Evolutionary conservation across 768 basidiomycete genomes (phyloP).

Genomic region (Leccinum uliginosum): DNA sequence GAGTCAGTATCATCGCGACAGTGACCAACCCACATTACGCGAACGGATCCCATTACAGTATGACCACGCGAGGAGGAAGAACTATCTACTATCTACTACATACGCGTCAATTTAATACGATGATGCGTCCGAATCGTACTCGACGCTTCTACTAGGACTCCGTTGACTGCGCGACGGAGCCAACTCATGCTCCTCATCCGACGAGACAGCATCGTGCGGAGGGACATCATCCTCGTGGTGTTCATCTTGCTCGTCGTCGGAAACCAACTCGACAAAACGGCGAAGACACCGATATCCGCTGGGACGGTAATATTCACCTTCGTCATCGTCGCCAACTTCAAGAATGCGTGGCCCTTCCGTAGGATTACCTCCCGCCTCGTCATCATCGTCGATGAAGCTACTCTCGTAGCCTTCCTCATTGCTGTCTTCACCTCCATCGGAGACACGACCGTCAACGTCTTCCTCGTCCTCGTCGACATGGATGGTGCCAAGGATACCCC

Average conservation of each 20-base stretch:
- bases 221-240: neutral
- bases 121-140: constrained; percentile 19
- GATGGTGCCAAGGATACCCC: constrained; percentile 16
- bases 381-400: constrained; percentile 55
- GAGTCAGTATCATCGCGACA: constrained; percentile 1
- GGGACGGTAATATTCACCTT: constrained; percentile 3
- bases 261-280: neutral
- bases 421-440: constrained; percentile 18
- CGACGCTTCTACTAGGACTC: constrained; percentile 6
- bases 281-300: neutral
- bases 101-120: constrained; percentile 5
- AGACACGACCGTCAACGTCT: constrained; percentile 7
- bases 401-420: constrained; percentile 44
- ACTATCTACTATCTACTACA: too few relatives aligned
- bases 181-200: constrained; percentile 15
- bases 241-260: constrained; percentile 14
- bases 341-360: constrained; percentile 20
- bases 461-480: constrained; percentile 24
- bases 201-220: constrained; percentile 8
- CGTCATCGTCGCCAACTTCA: constrained; percentile 18
- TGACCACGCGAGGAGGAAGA: neutral
- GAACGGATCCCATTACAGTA: neutral
- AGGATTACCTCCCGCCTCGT: constrained; percentile 15
- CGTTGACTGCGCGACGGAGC: neutral
- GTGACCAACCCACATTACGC: constrained; percentile 5